These are phyloP conservation scores for Rhodotorula paludigena DNA, from an alignment of 768 basidiomycete genomes.

Conservation along the genomic window DNA sequence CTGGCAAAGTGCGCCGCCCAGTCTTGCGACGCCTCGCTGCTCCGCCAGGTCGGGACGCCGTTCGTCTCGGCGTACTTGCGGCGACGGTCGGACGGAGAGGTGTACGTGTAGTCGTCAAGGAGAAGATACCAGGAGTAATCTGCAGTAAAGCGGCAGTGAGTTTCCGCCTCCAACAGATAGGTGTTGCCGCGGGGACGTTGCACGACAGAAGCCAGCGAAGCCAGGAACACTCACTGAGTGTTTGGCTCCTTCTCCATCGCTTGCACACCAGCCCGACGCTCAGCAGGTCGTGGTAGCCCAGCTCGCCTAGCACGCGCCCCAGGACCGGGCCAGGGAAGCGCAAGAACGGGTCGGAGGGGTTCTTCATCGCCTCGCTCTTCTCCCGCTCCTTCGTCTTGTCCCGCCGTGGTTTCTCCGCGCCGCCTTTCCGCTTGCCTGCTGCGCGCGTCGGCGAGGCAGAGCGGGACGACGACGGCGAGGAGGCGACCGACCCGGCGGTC, in stretches of 20 bases:
- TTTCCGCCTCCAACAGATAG: background rate
- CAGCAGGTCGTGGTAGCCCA: slow-evolving; percentile 31
- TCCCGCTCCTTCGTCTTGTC: slow-evolving; percentile 40
- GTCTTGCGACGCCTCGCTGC: slow-evolving; percentile 38
- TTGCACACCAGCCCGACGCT: slow-evolving; percentile 38
- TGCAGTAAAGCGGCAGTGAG: slow-evolving; percentile 3
- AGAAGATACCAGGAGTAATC: slow-evolving; percentile 42
- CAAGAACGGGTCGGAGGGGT: slow-evolving; percentile 38
- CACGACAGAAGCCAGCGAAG: background rate
- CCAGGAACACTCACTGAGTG: slow-evolving; percentile 38
- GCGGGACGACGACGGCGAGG: slow-evolving; percentile 26
- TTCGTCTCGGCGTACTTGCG: slow-evolving; percentile 11
- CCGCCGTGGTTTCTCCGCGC: slow-evolving; percentile 36
- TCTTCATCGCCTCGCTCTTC: slow-evolving; percentile 29
- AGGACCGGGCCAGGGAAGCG: slow-evolving; percentile 41
- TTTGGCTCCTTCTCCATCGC: slow-evolving; percentile 40
- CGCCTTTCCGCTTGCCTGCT: slow-evolving; percentile 12
- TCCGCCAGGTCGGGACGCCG: slow-evolving; percentile 40
- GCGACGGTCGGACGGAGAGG: slow-evolving; percentile 20
- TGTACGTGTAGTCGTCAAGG: slow-evolving; percentile 37
- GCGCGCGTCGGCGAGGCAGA: slow-evolving; percentile 36
- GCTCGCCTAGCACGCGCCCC: slow-evolving; percentile 37
- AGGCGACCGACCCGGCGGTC: slow-evolving; percentile 9
- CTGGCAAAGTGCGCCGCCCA: slow-evolving; percentile 39
- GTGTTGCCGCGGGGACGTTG: too few relatives aligned